Base-by-base conservation (phyloP, 495 filamentous ascomycete genomes). In the Oleoguttula mirabilis region DNA sequence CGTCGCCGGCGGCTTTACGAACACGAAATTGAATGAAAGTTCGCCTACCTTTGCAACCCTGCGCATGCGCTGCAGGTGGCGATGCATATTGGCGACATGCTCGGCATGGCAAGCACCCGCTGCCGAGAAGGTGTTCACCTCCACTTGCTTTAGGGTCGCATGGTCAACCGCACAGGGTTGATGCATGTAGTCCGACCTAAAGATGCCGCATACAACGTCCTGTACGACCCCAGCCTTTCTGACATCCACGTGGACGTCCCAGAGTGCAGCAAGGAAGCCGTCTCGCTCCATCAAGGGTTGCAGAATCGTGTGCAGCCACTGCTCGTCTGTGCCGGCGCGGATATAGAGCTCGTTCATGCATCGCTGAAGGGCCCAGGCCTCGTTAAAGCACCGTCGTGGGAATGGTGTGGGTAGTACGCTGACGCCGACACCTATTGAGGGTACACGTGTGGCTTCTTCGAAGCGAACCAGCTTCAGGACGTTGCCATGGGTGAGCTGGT, bases 151-250 rank as follows among this genome's bases (percentile, higher is more conserved):
- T 10, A 56, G 21, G 1, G 2, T 32, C 15, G n/a, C 16, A 8
- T 40, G 15, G 14, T 35, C 1, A 17, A 8, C 32, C 11, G 15
- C 10, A 8, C 21, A 16, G 5, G 10, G n/a, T 17, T 52, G 50
- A 10, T 52, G 39, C 54, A 56, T 56, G 39, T 56, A 56, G 31
- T 56, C 54, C 14, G 23, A 40, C 15, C 54, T 35, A 22, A 54
- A 50, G 11, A 56, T 43, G 1, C 41, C 51, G 19, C 54, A 40
- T 16, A 17, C 19, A 5, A 54, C 32, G 25, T 40, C 25, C 35
- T 56, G 50, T 20, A 41, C 36, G 12, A 21, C 15, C 5, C 45
- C 41, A n/a, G 39, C 37, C 21, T 34, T 34, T 33, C 27, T 39
- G 19, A 30, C 35, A 28, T 48, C 38, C 19, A 41, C n/a, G 24